Evolutionary conservation across 495 filamentous ascomycete species (phyloP).

Genomic region (Aspergillus diversus): DNA sequence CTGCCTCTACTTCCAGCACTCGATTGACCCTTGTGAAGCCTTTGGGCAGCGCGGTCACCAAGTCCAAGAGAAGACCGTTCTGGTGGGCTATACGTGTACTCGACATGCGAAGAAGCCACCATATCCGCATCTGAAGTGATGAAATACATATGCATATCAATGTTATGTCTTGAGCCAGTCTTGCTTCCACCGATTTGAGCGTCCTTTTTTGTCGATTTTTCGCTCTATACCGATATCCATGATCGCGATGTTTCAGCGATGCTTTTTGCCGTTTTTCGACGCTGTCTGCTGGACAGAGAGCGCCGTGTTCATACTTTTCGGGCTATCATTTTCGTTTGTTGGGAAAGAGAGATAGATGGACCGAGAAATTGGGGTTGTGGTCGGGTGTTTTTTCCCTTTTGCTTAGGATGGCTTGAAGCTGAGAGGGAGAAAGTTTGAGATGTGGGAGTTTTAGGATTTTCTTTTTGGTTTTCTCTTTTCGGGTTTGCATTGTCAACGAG

Average conservation of each 20-base stretch:
- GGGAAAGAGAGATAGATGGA: background rate
- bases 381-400: background rate
- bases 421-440: background rate
- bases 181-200: background rate
- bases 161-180: background rate
- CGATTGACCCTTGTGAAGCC: constrained; percentile 71
- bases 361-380: background rate
- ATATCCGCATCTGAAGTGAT: background rate
- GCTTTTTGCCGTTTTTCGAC: background rate
- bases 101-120: constrained; percentile 53
- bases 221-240: constrained; percentile 4
- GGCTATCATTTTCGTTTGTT: background rate
- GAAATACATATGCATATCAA: no score
- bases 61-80: constrained; percentile 72
- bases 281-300: background rate
- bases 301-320: background rate
- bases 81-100: constrained; percentile 79
- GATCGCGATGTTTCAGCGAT: background rate
- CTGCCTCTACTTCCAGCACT: constrained; percentile 80
- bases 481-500: background rate
- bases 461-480: background rate
- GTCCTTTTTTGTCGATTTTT: background rate
- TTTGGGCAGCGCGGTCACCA: constrained; percentile 72
- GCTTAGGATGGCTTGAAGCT: background rate
- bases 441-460: background rate